Percentiles rank a stretch among this genome's conserved stretches.
Conservation (phyloP, 805 yeast genomes). For the Scheffersomyces stipitis region DNA sequence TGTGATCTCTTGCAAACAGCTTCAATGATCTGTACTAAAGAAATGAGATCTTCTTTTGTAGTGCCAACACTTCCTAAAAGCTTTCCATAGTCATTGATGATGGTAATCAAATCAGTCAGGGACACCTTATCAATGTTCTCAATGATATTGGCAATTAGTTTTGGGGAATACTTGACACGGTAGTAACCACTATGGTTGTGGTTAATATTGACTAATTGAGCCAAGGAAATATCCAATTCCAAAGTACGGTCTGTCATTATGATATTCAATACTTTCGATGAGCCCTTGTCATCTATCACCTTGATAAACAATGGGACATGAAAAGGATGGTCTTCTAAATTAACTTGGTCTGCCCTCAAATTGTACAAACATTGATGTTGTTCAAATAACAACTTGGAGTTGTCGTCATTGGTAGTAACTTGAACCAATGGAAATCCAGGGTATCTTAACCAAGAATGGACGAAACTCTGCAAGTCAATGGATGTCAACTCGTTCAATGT, state of each 20-base stretch:
- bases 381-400: conserved; percentile 27
- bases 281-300: conserved; percentile 27
- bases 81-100: conserved; percentile 41
- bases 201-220: conserved; percentile 42
- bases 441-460: conserved; percentile 59
- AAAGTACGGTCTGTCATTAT: conserved; percentile 44
- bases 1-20: conserved; percentile 20
- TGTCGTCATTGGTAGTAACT: conserved; percentile 25
- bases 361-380: conserved; percentile 39
- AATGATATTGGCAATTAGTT: conserved; percentile 21
- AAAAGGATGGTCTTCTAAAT: conserved; percentile 56
- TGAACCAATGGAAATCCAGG: conserved; percentile 59
- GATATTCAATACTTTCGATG: conserved; percentile 29
- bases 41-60: conserved; percentile 22
- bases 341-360: conserved; percentile 19
- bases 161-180: conserved; percentile 46
- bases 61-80: conserved; percentile 28
- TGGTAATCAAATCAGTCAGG: conserved; percentile 29
- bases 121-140: conserved; percentile 6
- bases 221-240: conserved; percentile 27
- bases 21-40: conserved; percentile 31
- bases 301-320: conserved; percentile 59
- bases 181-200: conserved; percentile 47
- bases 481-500: conserved; percentile 30
- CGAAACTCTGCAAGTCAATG: conserved; percentile 49